Percentiles rank a stretch among this genome's conserved stretches.
These are phyloP conservation scores for Cercophora scortea DNA, from an alignment of 495 filamentous ascomycete species.

Conservation along the genomic window DNA sequence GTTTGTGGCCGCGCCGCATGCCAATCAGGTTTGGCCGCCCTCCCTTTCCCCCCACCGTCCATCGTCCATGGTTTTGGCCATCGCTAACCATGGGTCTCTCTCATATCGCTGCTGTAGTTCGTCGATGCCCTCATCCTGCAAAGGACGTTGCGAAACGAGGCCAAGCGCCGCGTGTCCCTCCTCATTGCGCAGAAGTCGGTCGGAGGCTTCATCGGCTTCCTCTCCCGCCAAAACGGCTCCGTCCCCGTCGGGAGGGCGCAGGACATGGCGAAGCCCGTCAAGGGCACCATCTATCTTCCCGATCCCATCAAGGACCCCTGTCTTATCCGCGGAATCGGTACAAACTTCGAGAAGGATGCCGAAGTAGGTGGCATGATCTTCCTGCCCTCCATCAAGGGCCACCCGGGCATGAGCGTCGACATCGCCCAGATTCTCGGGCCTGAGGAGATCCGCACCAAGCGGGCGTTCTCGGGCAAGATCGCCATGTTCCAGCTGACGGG, in stretches of 20 bases:
- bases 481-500: slow-evolving; percentile 74
- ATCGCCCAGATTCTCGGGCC: slow-evolving; percentile 72
- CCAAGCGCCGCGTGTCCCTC: slow-evolving; percentile 79
- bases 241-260: slow-evolving; percentile 86
- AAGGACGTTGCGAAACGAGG: slow-evolving; percentile 77
- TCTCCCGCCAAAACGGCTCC: slow-evolving; percentile 70
- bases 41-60: not conserved
- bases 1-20: slow-evolving; percentile 96
- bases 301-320: slow-evolving; percentile 78
- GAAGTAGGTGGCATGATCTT: slow-evolving; percentile 77
- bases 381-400: slow-evolving; percentile 73
- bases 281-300: slow-evolving; percentile 82
- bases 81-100: too few species aligned
- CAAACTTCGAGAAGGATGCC: slow-evolving; percentile 69
- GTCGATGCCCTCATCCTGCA: slow-evolving; percentile 92
- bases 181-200: slow-evolving; percentile 95
- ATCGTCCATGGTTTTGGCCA: too few species aligned
- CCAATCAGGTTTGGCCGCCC: slow-evolving; percentile 66
- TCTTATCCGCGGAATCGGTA: slow-evolving; percentile 77
- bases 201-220: slow-evolving; percentile 76
- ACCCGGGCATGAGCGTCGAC: slow-evolving; percentile 63
- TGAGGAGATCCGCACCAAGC: slow-evolving; percentile 80
- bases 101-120: slow-evolving; percentile 55
- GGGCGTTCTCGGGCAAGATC: slow-evolving; percentile 65
- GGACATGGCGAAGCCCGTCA: slow-evolving; percentile 73